phyloP scores from a whole-genome alignment of 257 asterid genomes.

The Nicotiana otophora region DNA sequence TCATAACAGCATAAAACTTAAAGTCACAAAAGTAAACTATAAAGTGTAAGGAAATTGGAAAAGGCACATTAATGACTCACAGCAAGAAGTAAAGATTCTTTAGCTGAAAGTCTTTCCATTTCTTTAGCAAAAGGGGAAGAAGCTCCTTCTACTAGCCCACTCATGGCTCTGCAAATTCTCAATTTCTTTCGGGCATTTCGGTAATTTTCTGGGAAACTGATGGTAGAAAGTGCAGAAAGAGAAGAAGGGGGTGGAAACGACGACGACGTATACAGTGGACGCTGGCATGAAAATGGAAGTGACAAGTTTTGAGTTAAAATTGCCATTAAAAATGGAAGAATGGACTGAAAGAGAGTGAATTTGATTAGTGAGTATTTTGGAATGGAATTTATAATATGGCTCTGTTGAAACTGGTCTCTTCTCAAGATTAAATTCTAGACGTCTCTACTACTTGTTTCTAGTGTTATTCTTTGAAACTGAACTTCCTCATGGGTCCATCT shows the following conservation, averaged over 20 bases:
- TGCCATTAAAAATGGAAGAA: constrained; percentile 16
- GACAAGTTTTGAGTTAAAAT: not conserved
- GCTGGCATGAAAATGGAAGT: not conserved
- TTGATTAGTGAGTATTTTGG: not conserved
- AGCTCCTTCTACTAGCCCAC: constrained; percentile 47
- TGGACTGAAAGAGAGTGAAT: not conserved
- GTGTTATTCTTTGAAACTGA: not conserved
- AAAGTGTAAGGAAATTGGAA: not conserved
- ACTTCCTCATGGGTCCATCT: not conserved
- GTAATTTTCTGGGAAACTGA: not conserved
- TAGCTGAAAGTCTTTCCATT: constrained; percentile 87
- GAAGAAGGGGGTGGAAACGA: not conserved
- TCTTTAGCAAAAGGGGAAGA: constrained; percentile 78
- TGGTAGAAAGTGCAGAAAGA: not conserved
- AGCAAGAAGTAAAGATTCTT: constrained; percentile 83
- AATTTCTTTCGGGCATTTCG: not conserved
- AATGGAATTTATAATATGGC: not conserved
- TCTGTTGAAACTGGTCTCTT: too few relatives aligned
- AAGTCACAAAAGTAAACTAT: too few relatives aligned
- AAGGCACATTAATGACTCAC: constrained; percentile 27
- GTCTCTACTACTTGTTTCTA: not conserved
- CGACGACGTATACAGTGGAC: not conserved
- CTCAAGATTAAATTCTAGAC: not conserved
- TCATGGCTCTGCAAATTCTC: constrained; percentile 41
- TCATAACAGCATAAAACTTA: too few relatives aligned